phyloP scores from a whole-genome alignment of 1,284 basidiomycete genomes.

The Leucoagaricus sp. region DNA sequence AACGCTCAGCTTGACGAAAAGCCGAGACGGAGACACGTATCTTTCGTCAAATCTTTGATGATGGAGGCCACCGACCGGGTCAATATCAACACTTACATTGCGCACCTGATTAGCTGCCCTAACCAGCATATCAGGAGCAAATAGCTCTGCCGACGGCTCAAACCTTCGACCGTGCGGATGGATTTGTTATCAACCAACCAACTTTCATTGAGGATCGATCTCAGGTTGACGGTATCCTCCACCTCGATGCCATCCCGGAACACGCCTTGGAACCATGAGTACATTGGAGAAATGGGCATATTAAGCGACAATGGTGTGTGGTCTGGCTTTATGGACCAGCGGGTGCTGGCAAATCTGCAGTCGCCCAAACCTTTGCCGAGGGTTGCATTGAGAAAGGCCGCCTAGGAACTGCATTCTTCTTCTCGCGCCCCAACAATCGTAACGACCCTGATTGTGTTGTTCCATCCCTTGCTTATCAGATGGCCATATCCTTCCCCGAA shows the following conservation, averaged over 20 bases:
- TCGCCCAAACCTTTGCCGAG: constrained; percentile 7
- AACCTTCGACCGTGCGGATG: background rate
- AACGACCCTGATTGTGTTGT: constrained; percentile 3
- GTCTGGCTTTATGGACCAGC: constrained; percentile 7
- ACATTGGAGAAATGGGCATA: background rate
- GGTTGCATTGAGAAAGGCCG: background rate
- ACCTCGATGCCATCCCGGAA: background rate
- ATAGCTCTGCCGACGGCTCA: background rate
- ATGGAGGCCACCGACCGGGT: background rate
- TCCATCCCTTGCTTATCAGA: constrained; percentile 20
- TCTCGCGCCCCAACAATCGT: constrained; percentile 2
- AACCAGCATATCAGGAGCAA: background rate
- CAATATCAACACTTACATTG: background rate
- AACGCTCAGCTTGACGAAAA: background rate
- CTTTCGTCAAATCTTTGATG: background rate
- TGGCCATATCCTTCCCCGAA: background rate
- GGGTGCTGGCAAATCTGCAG: constrained; percentile 8
- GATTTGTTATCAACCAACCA: background rate
- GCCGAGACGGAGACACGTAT: background rate
- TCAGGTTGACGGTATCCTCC: background rate
- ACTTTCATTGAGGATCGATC: background rate
- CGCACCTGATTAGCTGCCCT: too few species aligned
- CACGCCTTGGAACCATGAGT: background rate
- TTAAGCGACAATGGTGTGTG: background rate
- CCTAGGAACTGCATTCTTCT: constrained; percentile 10